Evolutionary conservation across 768 basidiomycete genomes (phyloP).

Genomic region (Lanmaoa pseudosensibilis): DNA sequence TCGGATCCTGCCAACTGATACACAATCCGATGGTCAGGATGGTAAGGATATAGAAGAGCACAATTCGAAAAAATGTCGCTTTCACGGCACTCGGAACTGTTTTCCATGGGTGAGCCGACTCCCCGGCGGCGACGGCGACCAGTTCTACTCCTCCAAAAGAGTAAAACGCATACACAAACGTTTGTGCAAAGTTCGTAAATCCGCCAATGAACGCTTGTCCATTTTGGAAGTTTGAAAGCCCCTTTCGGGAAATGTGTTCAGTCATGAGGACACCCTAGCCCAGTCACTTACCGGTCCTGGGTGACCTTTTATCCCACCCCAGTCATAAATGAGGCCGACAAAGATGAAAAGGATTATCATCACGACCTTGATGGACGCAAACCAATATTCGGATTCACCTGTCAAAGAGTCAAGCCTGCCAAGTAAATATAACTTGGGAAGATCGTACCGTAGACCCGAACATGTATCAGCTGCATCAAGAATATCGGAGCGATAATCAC

Average conservation of each 20-base stretch:
- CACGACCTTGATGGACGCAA: constrained; percentile 61
- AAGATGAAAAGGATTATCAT: constrained; percentile 63
- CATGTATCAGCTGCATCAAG: constrained; percentile 53
- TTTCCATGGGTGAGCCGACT: constrained; percentile 62
- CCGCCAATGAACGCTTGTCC: constrained; percentile 56
- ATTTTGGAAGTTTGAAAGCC: constrained; percentile 49
- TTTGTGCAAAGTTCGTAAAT: constrained; percentile 52
- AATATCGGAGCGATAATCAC: constrained; percentile 56
- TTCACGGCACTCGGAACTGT: constrained; percentile 65
- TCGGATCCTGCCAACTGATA: constrained; percentile 59
- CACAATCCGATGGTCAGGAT: constrained; percentile 66
- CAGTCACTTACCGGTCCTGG: constrained; percentile 51
- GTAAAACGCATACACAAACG: constrained; percentile 70
- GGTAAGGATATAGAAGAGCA: constrained; percentile 63
- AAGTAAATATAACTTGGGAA: not conserved
- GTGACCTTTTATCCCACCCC: constrained; percentile 57
- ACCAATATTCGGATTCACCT: constrained; percentile 67
- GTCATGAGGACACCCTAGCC: not conserved
- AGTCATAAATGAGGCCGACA: constrained; percentile 60
- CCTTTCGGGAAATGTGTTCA: constrained; percentile 33
- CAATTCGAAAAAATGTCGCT: constrained; percentile 65
- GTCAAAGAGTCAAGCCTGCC: not conserved
- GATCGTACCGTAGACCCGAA: constrained; percentile 53
- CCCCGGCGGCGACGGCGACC: constrained; percentile 71
- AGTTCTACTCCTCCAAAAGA: constrained; percentile 70